Evolutionary conservation across 2,329 filamentous ascomycete genomes (phyloP), one percentile per base, ranked within the genome.

Genomic region (Alternaria arborescens): DNA sequence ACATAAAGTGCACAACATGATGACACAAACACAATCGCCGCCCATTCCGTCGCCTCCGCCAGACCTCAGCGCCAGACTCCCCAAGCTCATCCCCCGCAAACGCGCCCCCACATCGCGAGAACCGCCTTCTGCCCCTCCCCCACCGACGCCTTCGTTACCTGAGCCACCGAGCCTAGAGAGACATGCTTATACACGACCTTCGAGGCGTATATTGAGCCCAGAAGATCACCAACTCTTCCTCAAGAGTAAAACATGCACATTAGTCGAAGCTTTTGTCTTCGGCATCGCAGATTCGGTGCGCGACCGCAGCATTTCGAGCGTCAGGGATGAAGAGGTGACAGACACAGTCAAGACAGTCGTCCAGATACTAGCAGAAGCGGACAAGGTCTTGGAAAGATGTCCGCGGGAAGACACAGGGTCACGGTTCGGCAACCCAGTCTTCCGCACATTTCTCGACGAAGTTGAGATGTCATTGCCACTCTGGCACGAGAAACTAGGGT

Each of bases 391-490:
- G 5, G 81, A 84, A 14, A 81, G 85, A 52, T 89, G 90, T 53
- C 95, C 95, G 1, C 90, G 95, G 0, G 86, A 94, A 68, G 93
- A 98, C 65, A 91, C 94, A 47, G 93, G 93, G 46, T 97, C 93
- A 8, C 87, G 95, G 26, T 99, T 99, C 77, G 96, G 95, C 47
- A 99, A 99, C 80, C 94, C 93, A 68, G 88, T 91, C 2, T 99
- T 99, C 80, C 88, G 93, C 51, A 85, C 87, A 59, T 94, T 96
- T 72, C 85, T 97, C 57, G 91, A 92, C 76, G 86, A 87, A 46
- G 81, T 91, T 18, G 77, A 76, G 20, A 64, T 70, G 3, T 78
- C 79, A 7, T 66, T 86, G 43, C 71, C 78, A n/a, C 6, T 73
- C 40, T 94, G 91, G 91, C 91, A 94, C 74, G 75, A 79, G 34